phyloP scores from a whole-genome alignment of 192 early-diverging fungal genomes.

The Coemansia sp. region DNA sequence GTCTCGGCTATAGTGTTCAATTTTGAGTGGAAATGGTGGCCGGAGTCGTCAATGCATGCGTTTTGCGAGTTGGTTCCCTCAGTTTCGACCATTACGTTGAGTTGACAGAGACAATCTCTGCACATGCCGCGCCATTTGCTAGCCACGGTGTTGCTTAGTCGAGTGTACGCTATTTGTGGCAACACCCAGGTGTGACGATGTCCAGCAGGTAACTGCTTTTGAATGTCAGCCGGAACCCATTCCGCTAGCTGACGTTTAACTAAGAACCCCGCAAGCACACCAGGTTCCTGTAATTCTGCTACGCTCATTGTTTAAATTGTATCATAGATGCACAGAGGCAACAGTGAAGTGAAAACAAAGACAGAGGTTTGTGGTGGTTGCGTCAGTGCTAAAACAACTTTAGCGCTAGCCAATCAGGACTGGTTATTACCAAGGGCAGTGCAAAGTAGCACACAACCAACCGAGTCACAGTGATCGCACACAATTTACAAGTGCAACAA shows the following conservation, averaged over 20 bases:
- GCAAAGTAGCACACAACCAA: no score
- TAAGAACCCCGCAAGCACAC: constrained; percentile 34
- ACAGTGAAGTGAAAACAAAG: not conserved
- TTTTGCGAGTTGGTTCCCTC: constrained; percentile 1
- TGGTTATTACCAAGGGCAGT: no score
- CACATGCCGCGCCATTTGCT: constrained; percentile 26
- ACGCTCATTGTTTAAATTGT: not conserved
- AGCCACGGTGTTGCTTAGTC: not conserved
- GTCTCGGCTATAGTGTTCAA: constrained; percentile 6
- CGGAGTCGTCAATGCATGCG: constrained; percentile 26
- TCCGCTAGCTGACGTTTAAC: constrained; percentile 27
- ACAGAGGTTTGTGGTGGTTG: no score
- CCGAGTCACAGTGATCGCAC: no score
- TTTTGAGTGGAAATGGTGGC: constrained; percentile 41
- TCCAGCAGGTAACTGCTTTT: constrained; percentile 2
- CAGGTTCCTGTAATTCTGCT: constrained; percentile 6
- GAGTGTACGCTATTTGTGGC: not conserved
- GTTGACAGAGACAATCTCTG: constrained; percentile 30
- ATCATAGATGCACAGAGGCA: not conserved
- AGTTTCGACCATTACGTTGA: constrained; percentile 6
- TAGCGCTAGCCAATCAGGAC: no score
- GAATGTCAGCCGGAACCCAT: constrained; percentile 33
- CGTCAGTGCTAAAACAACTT: no score
- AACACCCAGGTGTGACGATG: constrained; percentile 44
- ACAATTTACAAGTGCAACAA: no score